Percentiles rank a stretch among this genome's conserved stretches.
Conservation (phyloP, 2,329 filamentous ascomycete species). For the Leptoxyphium fumago region DNA sequence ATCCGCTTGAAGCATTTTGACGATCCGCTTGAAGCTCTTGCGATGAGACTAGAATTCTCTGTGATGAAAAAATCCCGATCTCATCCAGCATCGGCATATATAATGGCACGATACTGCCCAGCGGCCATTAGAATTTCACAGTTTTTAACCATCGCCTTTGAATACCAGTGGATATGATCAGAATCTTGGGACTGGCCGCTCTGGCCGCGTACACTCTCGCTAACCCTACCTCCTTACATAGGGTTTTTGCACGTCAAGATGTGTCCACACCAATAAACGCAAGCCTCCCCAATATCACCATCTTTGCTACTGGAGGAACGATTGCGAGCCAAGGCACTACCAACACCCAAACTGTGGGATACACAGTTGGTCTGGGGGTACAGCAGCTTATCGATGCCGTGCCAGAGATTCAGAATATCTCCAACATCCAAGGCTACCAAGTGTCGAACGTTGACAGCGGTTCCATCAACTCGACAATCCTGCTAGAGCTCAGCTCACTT, state of each 20-base stretch:
- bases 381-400: slow-evolving; percentile 39
- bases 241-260: slow-evolving; percentile 1
- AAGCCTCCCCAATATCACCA: slow-evolving; percentile 41
- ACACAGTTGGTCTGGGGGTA: slow-evolving; percentile 37
- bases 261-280: slow-evolving; percentile 21
- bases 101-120: no score
- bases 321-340: slow-evolving; percentile 40
- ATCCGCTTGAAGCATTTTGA: no score
- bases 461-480: slow-evolving; percentile 32
- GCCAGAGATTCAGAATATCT: slow-evolving; percentile 39
- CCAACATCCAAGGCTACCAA: slow-evolving; percentile 38
- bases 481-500: slow-evolving; percentile 33
- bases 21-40: no score
- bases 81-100: no score
- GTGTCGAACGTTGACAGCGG: slow-evolving; percentile 22
- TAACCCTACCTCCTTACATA: no score
- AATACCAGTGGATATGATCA: no score
- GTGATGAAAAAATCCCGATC: no score
- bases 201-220: no score
- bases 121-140: no score
- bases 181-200: no score
- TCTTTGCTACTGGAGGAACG: slow-evolving; percentile 44
- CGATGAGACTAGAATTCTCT: no score
- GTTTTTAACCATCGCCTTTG: no score
- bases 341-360: slow-evolving; percentile 39